A percentile compares a stretch with the other conserved stretches of the same genome.
Evolutionary conservation across 192 early-diverging fungal species (phyloP).

Genomic region (Coemansia interrupta): DNA sequence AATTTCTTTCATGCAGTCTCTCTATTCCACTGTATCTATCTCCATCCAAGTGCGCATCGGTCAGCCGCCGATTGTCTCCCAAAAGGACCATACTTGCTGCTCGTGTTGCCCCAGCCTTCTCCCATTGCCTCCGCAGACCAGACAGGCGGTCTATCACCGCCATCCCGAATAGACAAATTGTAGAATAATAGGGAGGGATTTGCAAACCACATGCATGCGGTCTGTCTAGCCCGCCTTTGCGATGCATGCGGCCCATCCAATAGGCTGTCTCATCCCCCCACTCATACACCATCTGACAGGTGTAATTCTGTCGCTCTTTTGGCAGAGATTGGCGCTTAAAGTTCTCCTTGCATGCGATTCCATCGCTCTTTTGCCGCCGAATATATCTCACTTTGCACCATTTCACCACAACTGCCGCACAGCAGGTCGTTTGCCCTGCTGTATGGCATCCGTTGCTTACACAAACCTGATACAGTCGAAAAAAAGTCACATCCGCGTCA

Average conservation of each 20-base stretch:
- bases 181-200: constrained; percentile 27
- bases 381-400: neutral
- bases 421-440: too few species aligned
- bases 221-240: constrained; percentile 24
- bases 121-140: too few species aligned
- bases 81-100: too few species aligned
- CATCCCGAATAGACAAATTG: neutral
- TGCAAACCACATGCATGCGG: constrained; percentile 49
- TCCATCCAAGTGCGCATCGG: too few species aligned
- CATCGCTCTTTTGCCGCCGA: too few species aligned
- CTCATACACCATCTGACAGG: neutral
- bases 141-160: too few species aligned
- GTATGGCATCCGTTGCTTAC: neutral
- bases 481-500: neutral
- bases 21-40: too few species aligned
- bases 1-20: too few species aligned
- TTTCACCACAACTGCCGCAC: too few species aligned
- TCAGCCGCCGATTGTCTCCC: too few species aligned
- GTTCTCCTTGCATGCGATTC: neutral
- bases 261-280: constrained; percentile 10
- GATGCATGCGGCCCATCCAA: constrained; percentile 4
- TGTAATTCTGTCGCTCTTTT: neutral
- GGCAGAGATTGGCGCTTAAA: neutral
- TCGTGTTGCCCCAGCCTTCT: too few species aligned
- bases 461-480: neutral